Conservation (phyloP, 176 grass and related monocot genomes). For the Rhynchospora tenuis region DNA sequence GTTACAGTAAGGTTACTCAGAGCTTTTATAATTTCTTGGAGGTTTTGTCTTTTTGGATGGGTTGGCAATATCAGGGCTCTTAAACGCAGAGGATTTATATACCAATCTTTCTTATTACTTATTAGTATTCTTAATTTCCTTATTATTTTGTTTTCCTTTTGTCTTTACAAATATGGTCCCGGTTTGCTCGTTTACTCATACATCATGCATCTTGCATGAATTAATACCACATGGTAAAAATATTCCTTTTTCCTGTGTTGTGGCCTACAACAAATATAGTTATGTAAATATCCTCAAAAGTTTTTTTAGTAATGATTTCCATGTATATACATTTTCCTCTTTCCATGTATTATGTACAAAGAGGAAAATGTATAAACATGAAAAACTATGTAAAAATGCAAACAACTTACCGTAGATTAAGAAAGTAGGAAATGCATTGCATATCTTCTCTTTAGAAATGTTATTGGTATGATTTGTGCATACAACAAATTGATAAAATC, state of each 20-base stretch:
- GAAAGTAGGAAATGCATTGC: too few relatives aligned
- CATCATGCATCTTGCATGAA: background rate
- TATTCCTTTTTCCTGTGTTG: background rate
- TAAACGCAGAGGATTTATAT: background rate
- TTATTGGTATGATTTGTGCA: too few relatives aligned
- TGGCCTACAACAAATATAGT: too few relatives aligned
- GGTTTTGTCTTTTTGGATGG: background rate
- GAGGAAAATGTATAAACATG: too few relatives aligned
- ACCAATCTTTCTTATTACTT: background rate
- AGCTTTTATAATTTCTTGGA: conserved; percentile 17
- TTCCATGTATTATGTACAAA: too few relatives aligned
- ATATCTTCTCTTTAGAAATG: too few relatives aligned
- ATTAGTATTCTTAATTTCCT: background rate
- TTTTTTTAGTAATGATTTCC: too few relatives aligned
- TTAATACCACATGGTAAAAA: background rate
- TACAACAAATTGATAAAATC: too few relatives aligned
- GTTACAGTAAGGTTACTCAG: conserved; percentile 8
- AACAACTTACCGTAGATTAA: too few relatives aligned
- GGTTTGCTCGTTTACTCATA: background rate
- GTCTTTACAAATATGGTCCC: background rate
- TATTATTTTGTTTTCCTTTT: background rate
- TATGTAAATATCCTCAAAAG: too few relatives aligned
- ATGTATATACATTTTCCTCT: too few relatives aligned
- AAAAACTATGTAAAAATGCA: too few relatives aligned
- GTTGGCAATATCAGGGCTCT: background rate